Conservation (phyloP, 1,284 basidiomycete species). For the Leccinum idahoense region DNA sequence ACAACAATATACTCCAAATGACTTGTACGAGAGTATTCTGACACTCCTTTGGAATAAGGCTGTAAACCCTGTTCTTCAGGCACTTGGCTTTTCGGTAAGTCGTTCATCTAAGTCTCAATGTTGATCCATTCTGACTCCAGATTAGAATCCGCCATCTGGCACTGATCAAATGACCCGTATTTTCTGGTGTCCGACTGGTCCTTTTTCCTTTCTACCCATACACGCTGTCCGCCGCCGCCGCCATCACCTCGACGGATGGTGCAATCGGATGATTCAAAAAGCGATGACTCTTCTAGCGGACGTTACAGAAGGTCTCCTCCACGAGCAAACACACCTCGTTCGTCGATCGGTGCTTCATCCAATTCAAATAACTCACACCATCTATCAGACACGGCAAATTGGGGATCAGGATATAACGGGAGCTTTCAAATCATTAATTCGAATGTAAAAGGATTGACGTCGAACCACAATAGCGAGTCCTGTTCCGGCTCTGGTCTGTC, state of each 20-base stretch:
- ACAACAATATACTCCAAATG: too few relatives aligned
- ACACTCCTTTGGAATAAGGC: too few relatives aligned
- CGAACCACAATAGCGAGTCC: conserved; percentile 10
- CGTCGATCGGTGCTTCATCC: background rate
- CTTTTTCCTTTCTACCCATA: too few relatives aligned
- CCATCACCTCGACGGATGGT: background rate
- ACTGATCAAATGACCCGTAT: too few relatives aligned
- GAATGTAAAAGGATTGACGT: conserved; percentile 4
- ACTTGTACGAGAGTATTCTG: too few relatives aligned
- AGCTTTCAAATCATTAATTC: background rate
- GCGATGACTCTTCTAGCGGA: background rate
- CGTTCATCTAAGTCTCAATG: too few relatives aligned
- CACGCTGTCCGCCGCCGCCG: background rate
- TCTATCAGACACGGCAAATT: background rate
- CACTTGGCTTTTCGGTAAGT: too few relatives aligned
- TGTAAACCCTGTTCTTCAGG: too few relatives aligned
- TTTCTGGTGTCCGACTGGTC: too few relatives aligned
- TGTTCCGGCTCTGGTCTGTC: conserved; percentile 15
- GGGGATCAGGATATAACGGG: background rate
- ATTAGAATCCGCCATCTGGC: too few relatives aligned
- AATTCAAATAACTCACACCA: background rate
- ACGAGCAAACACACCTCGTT: background rate
- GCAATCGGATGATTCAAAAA: background rate
- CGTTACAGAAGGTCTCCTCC: conserved; percentile 8
- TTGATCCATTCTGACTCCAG: too few relatives aligned